Base-by-base conservation (phyloP, 2,329 filamentous ascomycete genomes). In the Penicillium sp. region DNA sequence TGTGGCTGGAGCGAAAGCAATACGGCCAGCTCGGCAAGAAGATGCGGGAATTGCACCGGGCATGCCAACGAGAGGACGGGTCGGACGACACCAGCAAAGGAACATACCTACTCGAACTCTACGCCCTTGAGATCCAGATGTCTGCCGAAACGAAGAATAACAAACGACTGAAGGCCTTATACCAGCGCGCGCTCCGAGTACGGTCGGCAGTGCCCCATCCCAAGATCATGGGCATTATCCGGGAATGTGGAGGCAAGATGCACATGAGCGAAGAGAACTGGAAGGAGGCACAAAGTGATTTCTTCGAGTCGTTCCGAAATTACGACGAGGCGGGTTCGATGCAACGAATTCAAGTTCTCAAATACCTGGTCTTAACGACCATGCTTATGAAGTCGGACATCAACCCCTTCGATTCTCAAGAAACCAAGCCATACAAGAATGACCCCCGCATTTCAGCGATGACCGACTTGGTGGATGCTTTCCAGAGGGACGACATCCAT, bases 221-320 rank as follows among this genome's bases (percentile, higher is more conserved):
- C 58, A 96, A 96, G 78, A 96, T 99, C 73, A 97, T 97, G 91
- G 94, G 94, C 50, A 93, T 99, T 73, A 99, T 99, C 71, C 89
- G 93, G 53, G 94, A 99, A 78, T 99, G 94, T 73, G 94, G 94
- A 69, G 94, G 94, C 67, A 99, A 99, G 81, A 99, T 99, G 94
- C 92, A 97, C 79, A 97, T 99, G 94, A 94, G 90, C 74, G 94
- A 99, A 81, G 94, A 97, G 79, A 97, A 97, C 74, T 99, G 94
- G 94, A 91, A 94, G 73, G 91, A 92, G 70, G 94, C 94, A 1
- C 92, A 97, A 76, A 93, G 87, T 67, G 94, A 97, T 79, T 99
- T 99, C 76, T 97, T 97, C 75, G 94, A 99, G 75, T 96, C 93
- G 1, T 99, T 99, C 81, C 90, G 92, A 56, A 97, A 97, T 78